A percentile compares a stretch with the other conserved stretches of the same genome.
Evolutionary conservation across 345 rosid genomes (phyloP).

Genomic region (Sisymbrium irio): DNA sequence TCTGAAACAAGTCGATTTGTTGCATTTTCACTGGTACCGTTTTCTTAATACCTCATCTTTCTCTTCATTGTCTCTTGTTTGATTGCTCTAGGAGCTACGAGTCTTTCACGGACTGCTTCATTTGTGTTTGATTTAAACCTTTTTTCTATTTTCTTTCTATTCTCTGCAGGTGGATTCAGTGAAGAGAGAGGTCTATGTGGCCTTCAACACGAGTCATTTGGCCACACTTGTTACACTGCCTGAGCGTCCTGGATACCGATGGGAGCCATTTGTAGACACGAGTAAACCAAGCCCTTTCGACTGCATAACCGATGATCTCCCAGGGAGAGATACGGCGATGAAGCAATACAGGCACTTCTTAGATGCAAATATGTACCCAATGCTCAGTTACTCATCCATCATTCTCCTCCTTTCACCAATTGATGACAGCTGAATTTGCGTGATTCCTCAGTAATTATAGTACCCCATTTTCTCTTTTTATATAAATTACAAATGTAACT

Average conservation of each 20-base stretch:
- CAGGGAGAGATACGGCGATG: constrained; percentile 54
- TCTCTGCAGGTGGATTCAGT: constrained; percentile 59
- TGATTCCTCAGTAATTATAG: background rate
- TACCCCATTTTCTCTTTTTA: background rate
- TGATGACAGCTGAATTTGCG: constrained; percentile 25
- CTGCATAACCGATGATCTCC: constrained; percentile 65
- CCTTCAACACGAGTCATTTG: constrained; percentile 74
- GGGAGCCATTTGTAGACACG: constrained; percentile 92
- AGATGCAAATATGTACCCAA: constrained; percentile 76
- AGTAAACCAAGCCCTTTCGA: constrained; percentile 77
- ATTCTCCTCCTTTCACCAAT: constrained; percentile 55
- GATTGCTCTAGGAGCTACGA: background rate
- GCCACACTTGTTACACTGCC: constrained; percentile 66
- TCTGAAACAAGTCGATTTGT: constrained; percentile 88
- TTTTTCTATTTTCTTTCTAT: background rate
- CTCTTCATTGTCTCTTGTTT: background rate
- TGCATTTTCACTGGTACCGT: constrained; percentile 77
- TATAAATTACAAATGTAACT: background rate
- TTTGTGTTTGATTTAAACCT: background rate
- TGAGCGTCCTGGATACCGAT: constrained; percentile 70
- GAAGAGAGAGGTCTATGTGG: constrained; percentile 80
- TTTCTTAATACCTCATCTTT: background rate
- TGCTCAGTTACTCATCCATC: constrained; percentile 86
- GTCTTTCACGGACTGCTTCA: background rate
- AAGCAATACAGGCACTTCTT: constrained; percentile 73